These are phyloP conservation scores for Neoascochyta sp. DNA, from an alignment of 2,329 filamentous ascomycete genomes.

Conservation along the genomic window DNA sequence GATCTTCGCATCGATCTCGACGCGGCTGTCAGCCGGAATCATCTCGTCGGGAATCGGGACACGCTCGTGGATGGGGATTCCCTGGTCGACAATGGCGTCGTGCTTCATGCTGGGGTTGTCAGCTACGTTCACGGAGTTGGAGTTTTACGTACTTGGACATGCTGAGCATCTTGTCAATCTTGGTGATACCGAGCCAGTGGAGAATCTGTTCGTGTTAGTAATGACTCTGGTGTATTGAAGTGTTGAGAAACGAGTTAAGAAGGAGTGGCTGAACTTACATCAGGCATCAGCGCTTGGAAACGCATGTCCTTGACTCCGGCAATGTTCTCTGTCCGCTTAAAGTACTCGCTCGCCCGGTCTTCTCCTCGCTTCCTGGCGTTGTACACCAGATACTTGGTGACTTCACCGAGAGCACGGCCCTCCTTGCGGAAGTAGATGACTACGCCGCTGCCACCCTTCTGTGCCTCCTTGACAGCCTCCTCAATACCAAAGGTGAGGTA, in stretches of 20 bases:
- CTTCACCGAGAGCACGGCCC: constrained; percentile 88
- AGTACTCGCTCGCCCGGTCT: constrained; percentile 84
- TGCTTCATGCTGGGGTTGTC: constrained; percentile 69
- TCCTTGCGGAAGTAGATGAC: constrained; percentile 99
- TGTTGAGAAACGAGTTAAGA: constrained; percentile 6
- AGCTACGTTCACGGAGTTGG: constrained; percentile 2
- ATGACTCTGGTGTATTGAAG: constrained; percentile 9
- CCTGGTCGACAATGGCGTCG: constrained; percentile 80
- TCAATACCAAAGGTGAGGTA: constrained; percentile 97
- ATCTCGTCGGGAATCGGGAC: constrained; percentile 89
- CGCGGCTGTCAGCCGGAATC: constrained; percentile 89
- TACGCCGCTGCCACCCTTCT: constrained; percentile 86
- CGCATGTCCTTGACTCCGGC: constrained; percentile 95
- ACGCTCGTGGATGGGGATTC: constrained; percentile 82
- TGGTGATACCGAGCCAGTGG: constrained; percentile 96
- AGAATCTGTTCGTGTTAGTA: constrained; percentile 60
- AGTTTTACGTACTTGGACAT: constrained; percentile 77
- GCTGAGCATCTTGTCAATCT: constrained; percentile 97
- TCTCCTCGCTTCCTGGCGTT: constrained; percentile 73
- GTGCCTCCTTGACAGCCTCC: constrained; percentile 94
- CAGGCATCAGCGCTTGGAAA: constrained; percentile 97
- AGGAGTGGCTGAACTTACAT: constrained; percentile 44
- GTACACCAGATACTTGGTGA: constrained; percentile 83
- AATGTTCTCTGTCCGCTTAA: constrained; percentile 96
- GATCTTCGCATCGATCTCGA: constrained; percentile 99